phyloP scores from a whole-genome alignment of 352 stramenopile species.

The Phytophthora crassamura region DNA sequence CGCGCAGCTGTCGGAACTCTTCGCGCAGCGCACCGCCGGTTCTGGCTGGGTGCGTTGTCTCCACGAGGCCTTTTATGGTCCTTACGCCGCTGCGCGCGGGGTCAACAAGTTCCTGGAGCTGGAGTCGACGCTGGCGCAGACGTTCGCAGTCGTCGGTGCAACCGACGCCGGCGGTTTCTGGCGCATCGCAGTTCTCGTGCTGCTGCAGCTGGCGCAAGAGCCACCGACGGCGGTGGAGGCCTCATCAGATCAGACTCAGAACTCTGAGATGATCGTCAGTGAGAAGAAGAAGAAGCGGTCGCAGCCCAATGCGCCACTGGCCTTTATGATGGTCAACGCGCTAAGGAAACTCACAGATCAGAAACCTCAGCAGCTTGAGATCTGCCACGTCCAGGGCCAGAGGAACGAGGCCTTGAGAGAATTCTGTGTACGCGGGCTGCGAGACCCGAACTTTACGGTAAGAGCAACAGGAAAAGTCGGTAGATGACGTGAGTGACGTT shows the following conservation, averaged over 20 bases:
- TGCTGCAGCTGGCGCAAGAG: slow-evolving; percentile 49
- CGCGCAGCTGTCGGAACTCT: slow-evolving; percentile 8
- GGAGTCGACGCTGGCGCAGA: slow-evolving; percentile 41
- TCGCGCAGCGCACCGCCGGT: background rate
- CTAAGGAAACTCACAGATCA: slow-evolving; percentile 46
- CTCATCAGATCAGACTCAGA: background rate
- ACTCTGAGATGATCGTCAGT: slow-evolving; percentile 26
- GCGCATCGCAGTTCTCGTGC: slow-evolving; percentile 42
- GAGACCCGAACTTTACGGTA: slow-evolving; percentile 27
- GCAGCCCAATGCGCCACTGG: slow-evolving; percentile 60
- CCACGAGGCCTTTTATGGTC: slow-evolving; percentile 46
- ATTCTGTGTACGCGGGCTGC: slow-evolving; percentile 42
- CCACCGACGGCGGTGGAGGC: background rate
- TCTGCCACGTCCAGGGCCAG: slow-evolving; percentile 27
- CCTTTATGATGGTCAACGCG: slow-evolving; percentile 64
- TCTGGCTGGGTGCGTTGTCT: slow-evolving; percentile 31
- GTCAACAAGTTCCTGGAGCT: slow-evolving; percentile 66
- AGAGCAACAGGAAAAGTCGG: background rate
- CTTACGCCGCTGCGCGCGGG: slow-evolving; percentile 7
- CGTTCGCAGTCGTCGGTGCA: slow-evolving; percentile 34
- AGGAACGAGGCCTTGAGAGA: slow-evolving; percentile 31
- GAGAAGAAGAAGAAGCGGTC: slow-evolving; percentile 39
- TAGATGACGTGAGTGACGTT: background rate
- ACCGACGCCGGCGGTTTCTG: slow-evolving; percentile 29
- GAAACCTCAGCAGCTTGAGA: background rate